A percentile compares a stretch with the other conserved stretches of the same genome.
Evolutionary conservation across 371 early-diverging fungal species (phyloP).

Genomic region (Chytridium lagenaria): DNA sequence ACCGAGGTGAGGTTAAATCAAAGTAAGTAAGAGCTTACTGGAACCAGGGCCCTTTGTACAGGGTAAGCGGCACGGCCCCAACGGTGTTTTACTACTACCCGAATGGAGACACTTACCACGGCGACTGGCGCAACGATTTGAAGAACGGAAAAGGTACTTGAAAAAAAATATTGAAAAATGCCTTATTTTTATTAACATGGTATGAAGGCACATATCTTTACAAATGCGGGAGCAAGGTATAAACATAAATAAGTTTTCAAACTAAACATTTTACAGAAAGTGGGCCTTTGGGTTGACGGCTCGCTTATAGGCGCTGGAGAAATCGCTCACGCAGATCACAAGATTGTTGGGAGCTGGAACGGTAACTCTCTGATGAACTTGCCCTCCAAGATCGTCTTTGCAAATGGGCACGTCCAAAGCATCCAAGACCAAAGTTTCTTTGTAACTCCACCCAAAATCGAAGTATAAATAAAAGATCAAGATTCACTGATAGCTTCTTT

Average conservation of each 20-base stretch:
- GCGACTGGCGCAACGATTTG: constrained; percentile 55
- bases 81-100: constrained; percentile 55
- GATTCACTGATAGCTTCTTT: constrained; percentile 46
- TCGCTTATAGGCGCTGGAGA: constrained; percentile 47
- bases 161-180: constrained; percentile 42
- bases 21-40: neutral
- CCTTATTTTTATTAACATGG: constrained; percentile 22
- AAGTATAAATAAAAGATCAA: neutral
- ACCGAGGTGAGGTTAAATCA: constrained; percentile 45
- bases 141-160: constrained; percentile 56
- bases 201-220: constrained; percentile 46
- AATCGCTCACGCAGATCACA: constrained; percentile 58
- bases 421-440: constrained; percentile 31
- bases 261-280: constrained; percentile 38
- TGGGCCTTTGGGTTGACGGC: constrained; percentile 51
- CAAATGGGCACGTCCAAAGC: constrained; percentile 29
- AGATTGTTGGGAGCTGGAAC: constrained; percentile 44
- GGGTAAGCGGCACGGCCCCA: constrained; percentile 52
- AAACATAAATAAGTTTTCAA: neutral
- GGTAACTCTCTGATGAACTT: constrained; percentile 33
- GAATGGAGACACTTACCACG: constrained; percentile 59
- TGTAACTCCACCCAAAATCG: neutral
- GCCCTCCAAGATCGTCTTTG: constrained; percentile 50
- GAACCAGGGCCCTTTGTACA: constrained; percentile 46
- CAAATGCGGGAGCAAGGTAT: constrained; percentile 50